Base-by-base conservation (phyloP, 805 yeast species). In the Candida oleophila region DNA sequence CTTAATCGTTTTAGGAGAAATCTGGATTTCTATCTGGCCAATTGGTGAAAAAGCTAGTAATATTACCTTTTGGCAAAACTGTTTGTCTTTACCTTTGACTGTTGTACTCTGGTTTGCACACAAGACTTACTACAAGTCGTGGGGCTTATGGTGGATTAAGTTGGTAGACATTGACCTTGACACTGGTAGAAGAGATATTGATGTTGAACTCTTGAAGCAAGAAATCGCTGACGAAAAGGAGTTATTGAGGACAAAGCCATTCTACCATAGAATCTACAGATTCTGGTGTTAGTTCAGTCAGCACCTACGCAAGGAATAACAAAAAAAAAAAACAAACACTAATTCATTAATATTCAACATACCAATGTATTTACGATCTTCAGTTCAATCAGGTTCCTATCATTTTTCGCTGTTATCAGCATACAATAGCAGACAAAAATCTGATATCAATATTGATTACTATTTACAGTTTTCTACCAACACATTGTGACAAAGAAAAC, bases 21-120 rank as follows among this genome's bases (percentile, higher is more conserved):
- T 71, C 44, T 71, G 73, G 68, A 62, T 68, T 4, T 64, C 77
- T 2, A 55, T 70, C 44, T 71, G 59, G 59, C 76, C 76, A 34
- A 60, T 64, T 41, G 69, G 64, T 19, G 38, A 47, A 1, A 43
- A 53, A n/a, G 58, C 55, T 49, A 61, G 45, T 48, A 74, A 69
- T 9, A 56, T 54, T 28, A 61, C 60, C 3, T 81, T 81, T 63
- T 78, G 81, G 69, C 69, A 79, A 56, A 64, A 73, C 48, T 80
- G 81, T 63, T 59, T 79, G 49, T 77, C 80, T 34, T 64, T 76
- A 38, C 70, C 75, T 15, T 68, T 75, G 32, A 69, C 77, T 64
- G 49, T 81, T 32, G 54, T 71, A 1, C 65, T 80, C 47, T 76
- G 73, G 62, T 40, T 71, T 28, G 65, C 64, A 15, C 78, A 77